Evolutionary conservation across 345 rosid species (phyloP).

Genomic region (Brassica incana): DNA sequence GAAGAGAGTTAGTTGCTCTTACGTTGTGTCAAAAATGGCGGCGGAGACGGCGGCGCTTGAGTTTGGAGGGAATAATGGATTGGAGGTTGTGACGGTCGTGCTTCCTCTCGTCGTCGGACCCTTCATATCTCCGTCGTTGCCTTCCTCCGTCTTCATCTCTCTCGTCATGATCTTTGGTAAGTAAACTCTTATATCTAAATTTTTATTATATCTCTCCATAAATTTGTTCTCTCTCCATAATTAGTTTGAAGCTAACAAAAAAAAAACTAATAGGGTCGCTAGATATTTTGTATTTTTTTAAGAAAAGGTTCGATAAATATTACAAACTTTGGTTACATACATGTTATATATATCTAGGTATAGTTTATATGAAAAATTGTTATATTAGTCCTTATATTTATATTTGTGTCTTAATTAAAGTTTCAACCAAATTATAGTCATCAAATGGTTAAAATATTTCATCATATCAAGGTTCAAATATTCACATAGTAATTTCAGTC

Average conservation of each 20-base stretch:
- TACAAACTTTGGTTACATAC: neutral
- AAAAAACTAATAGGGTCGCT: neutral
- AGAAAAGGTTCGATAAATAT: neutral
- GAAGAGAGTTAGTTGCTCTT: conserved; percentile 37
- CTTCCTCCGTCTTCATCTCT: conserved; percentile 39
- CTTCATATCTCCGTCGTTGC: conserved; percentile 50
- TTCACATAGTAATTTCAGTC: neutral
- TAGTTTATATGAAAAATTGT: neutral
- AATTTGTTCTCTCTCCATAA: neutral
- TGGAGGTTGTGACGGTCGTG: conserved; percentile 49
- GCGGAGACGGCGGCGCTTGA: conserved; percentile 48
- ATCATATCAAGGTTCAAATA: neutral
- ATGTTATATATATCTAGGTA: neutral
- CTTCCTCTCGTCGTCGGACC: conserved; percentile 53
- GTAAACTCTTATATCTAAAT: neutral
- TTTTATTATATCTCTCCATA: neutral
- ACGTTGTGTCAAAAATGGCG: conserved; percentile 42
- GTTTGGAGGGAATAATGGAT: conserved; percentile 41
- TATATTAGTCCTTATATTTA: neutral
- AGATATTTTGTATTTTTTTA: neutral
- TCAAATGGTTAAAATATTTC: neutral
- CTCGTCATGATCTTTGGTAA: conserved; percentile 46
- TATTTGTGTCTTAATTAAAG: neutral
- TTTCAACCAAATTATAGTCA: neutral
- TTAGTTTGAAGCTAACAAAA: neutral